Evolutionary conservation across 1,284 basidiomycete species (phyloP).

Genomic region (Papiliotrema fonsecae): DNA sequence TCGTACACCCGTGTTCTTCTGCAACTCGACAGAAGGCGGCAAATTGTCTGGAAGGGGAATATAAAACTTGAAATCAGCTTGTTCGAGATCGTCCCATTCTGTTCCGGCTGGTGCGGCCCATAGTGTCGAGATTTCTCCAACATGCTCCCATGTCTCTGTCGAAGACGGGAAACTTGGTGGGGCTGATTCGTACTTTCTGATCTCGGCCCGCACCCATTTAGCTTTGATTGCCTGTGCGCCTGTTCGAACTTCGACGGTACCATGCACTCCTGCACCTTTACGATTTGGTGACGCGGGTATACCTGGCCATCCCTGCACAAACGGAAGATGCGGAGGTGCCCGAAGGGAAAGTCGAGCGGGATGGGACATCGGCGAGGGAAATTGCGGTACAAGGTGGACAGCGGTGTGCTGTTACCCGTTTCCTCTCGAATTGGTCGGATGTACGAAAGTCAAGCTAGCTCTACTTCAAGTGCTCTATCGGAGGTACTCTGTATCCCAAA

Average conservation of each 20-base stretch:
- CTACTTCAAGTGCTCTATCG: too few relatives aligned
- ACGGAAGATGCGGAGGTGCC: conserved; percentile 45
- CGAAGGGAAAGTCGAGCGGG: conserved; percentile 40
- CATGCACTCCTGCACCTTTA: conserved; percentile 35
- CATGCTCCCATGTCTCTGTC: conserved; percentile 48
- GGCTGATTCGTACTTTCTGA: conserved; percentile 72
- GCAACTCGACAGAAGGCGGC: conserved; percentile 70
- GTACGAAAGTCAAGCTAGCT: too few relatives aligned
- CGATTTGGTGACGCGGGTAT: conserved; percentile 31
- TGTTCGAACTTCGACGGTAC: conserved; percentile 71
- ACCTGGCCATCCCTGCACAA: conserved; percentile 45
- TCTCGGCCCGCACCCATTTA: conserved; percentile 80
- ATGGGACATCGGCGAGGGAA: conserved; percentile 17
- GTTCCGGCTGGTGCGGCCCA: conserved; percentile 39
- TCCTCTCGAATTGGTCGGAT: too few relatives aligned
- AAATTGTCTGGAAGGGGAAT: conserved; percentile 80
- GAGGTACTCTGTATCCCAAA: too few relatives aligned
- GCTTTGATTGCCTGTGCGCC: conserved; percentile 70
- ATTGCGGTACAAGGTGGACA: too few relatives aligned
- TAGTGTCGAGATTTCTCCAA: conserved; percentile 38
- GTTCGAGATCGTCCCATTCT: conserved; percentile 63
- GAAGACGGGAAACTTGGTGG: conserved; percentile 47
- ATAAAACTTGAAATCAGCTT: conserved; percentile 63
- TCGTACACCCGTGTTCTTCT: conserved; percentile 69
- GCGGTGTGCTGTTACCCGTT: too few relatives aligned